phyloP scores from a whole-genome alignment of 306 rosid species.

The Corylus heterophylla region DNA sequence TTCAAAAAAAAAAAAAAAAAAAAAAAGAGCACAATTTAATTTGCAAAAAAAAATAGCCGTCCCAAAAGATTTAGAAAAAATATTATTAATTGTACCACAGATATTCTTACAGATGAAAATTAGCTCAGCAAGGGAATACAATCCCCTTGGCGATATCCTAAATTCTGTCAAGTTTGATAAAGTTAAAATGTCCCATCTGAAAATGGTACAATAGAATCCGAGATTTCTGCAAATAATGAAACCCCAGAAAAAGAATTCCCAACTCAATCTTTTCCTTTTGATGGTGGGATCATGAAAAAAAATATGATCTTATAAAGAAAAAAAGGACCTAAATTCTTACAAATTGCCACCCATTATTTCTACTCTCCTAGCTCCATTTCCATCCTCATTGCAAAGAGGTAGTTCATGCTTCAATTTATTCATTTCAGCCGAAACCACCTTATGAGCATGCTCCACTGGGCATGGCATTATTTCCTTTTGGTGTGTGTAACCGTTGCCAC shows the following conservation, averaged over 20 bases:
- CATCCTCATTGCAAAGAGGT: slow-evolving; percentile 27
- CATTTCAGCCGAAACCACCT: slow-evolving; percentile 26
- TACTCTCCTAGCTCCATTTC: slow-evolving; percentile 43
- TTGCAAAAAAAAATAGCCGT: background rate
- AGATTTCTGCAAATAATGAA: slow-evolving; percentile 72
- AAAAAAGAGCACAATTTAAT: background rate
- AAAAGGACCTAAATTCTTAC: slow-evolving; percentile 25
- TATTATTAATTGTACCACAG: background rate
- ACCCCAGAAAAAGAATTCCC: slow-evolving; percentile 71
- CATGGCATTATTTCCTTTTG: slow-evolving; percentile 26
- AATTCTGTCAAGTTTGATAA: slow-evolving; percentile 33
- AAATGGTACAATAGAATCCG: slow-evolving; percentile 43
- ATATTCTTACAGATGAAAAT: background rate
- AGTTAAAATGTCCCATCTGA: slow-evolving; percentile 35
- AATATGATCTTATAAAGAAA: slow-evolving; percentile 37
- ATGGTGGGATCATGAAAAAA: slow-evolving; percentile 69
- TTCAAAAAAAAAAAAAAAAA: too few species aligned
- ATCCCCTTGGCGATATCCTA: background rate
- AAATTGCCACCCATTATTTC: slow-evolving; percentile 38
- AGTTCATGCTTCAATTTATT: slow-evolving; percentile 25
- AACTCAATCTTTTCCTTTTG: slow-evolving; percentile 54
- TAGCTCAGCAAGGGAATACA: background rate
- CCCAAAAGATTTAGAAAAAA: background rate
- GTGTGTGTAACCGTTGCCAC: slow-evolving; percentile 42
- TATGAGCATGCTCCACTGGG: slow-evolving; percentile 34